Evolutionary conservation across 2,329 filamentous ascomycete species (phyloP), one percentile per base, ranked within the genome.

Genomic region (Colletotrichum gloeosporioides): DNA sequence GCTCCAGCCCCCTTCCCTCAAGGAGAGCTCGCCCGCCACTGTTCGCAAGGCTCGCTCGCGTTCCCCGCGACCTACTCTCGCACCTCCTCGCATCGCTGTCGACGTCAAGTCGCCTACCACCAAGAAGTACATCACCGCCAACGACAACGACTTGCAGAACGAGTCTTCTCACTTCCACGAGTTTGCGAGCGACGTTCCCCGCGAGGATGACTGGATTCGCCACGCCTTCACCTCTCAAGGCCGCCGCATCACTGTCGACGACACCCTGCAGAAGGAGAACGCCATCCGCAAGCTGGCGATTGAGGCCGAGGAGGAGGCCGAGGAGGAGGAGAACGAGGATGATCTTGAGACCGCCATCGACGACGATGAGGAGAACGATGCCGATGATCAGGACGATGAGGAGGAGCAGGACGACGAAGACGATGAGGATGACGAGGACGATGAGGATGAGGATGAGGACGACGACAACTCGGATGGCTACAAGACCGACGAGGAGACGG

Each of bases 211-310:
- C 80, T 99, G 97, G 97, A 95, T 98, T 34, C 88, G 88, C 18
- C 92, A 94, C 72, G 93, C 95, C 80, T 88, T 91, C 39, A 89
- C 90, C 9, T 90, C 91, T 36, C 88, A 92, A 78, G 89, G 90
- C 72, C 90, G 90, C 66, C 95, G 95, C 81, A 89, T 99, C 53
- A 99, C 96, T 6, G 93, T 99, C 78, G 93, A 94, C 79, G 97
- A 99, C 82, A 98, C 96, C 6, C 89, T 99, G 79, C 90, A 92
- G 83, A 98, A 98, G 85, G 97, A 99, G 85, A 96, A 95, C 77
- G 92, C 92, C 34, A 97, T 99, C 78, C 93, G 96, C 65, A 93
- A 94, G 77, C 87, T 99, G 31, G 96, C 93, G 64, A 93, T 95
- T 82, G 96, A 99, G 85, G 97, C 93, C 2, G 97, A 99, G 82